Evolutionary conservation across 345 rosid species (phyloP).

Genomic region (Schrenkiella parvula): DNA sequence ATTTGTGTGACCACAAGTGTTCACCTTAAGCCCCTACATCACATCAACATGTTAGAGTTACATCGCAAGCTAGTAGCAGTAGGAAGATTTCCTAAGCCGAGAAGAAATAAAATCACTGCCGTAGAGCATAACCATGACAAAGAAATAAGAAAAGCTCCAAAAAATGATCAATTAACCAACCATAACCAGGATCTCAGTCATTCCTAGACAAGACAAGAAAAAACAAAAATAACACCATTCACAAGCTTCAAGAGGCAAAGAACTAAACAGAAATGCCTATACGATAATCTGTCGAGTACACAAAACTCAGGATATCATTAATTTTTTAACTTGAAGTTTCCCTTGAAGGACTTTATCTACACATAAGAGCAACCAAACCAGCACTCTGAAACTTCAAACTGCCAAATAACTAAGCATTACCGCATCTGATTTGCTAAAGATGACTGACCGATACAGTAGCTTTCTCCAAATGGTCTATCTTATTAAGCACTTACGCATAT

Average conservation of each 20-base stretch:
- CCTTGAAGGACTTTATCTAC: not conserved
- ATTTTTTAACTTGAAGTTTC: too few relatives aligned
- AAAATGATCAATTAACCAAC: not conserved
- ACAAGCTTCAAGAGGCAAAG: slow-evolving; percentile 5
- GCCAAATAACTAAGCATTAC: not conserved
- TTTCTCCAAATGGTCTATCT: not conserved
- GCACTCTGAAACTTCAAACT: not conserved
- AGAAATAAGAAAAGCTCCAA: not conserved
- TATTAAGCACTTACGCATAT: not conserved
- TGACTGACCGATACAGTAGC: not conserved
- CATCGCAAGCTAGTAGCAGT: not conserved
- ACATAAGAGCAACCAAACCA: not conserved
- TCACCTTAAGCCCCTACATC: slow-evolving; percentile 8
- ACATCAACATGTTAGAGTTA: slow-evolving; percentile 12
- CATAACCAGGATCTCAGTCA: not conserved
- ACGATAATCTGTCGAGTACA: not conserved
- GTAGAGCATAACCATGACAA: not conserved
- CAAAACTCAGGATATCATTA: not conserved
- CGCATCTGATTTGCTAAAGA: not conserved
- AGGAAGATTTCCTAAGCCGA: not conserved
- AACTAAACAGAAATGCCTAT: not conserved
- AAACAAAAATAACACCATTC: not conserved
- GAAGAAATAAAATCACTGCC: not conserved
- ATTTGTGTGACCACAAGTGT: slow-evolving; percentile 10
- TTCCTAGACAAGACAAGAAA: not conserved